Evolutionary conservation across 176 grass and related monocot species (phyloP).

Genomic region (Cenchrus purpureus): DNA sequence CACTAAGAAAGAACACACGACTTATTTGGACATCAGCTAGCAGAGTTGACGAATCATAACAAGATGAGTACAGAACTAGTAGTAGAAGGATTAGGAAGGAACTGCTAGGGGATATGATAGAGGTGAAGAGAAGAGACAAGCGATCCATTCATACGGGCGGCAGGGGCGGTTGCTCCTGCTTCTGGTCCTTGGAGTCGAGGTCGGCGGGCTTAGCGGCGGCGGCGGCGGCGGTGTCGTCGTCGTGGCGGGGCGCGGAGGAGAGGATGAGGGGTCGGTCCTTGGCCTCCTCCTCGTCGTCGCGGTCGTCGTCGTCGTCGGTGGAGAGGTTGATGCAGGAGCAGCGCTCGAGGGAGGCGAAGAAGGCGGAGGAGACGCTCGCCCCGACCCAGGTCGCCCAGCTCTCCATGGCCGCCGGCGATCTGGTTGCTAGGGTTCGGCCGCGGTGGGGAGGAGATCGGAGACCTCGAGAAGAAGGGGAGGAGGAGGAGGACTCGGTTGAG

Average conservation of each 20-base stretch:
- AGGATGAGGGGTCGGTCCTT: constrained; percentile 66
- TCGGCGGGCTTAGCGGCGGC: neutral
- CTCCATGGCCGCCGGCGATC: constrained; percentile 46
- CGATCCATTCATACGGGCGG: constrained; percentile 45
- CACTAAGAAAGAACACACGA: neutral
- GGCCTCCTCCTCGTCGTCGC: constrained; percentile 48
- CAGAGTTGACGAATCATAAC: neutral
- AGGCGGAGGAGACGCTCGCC: constrained; percentile 65
- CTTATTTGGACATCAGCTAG: neutral
- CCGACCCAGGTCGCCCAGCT: constrained; percentile 64
- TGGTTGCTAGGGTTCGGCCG: constrained; percentile 32
- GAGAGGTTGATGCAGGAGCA: constrained; percentile 93
- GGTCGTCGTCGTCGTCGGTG: constrained; percentile 55
- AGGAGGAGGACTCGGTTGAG: neutral
- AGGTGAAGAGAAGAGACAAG: neutral
- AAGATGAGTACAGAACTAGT: no score
- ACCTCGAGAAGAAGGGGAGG: no score
- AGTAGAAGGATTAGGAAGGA: neutral
- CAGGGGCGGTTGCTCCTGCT: constrained; percentile 25
- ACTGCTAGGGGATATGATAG: no score
- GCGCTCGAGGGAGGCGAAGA: constrained; percentile 87
- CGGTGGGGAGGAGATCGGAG: neutral
- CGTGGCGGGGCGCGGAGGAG: constrained; percentile 30
- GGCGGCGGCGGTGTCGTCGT: neutral
- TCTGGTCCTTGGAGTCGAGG: neutral